Percentiles rank a stretch among this genome's conserved stretches.
Conservation (phyloP, 2,329 filamentous ascomycete species). For the Neonectria neomacrospora region DNA sequence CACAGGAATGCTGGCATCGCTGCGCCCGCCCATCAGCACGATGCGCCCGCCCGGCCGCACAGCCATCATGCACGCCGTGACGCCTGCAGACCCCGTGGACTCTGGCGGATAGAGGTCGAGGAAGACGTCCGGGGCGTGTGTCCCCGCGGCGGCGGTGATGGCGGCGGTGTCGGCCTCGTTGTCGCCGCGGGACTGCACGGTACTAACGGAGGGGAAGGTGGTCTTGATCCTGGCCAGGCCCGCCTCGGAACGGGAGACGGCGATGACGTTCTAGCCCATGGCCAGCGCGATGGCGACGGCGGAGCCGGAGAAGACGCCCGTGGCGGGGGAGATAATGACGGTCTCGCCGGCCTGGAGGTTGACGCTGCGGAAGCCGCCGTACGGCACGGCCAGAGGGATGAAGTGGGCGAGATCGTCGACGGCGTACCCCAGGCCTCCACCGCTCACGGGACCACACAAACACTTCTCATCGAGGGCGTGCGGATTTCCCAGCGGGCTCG, state of each 20-base stretch:
- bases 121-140: constrained; percentile 53
- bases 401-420: constrained; percentile 54
- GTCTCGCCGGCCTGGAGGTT: constrained; percentile 59
- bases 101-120: constrained; percentile 58
- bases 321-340: constrained; percentile 61
- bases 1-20: constrained; percentile 42
- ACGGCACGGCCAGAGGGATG: constrained; percentile 51
- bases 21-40: constrained; percentile 44
- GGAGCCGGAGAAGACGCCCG: constrained; percentile 59
- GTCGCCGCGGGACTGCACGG: constrained; percentile 55
- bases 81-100: constrained; percentile 51
- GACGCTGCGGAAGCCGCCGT: constrained; percentile 57
- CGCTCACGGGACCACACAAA: constrained; percentile 34
- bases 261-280: constrained; percentile 63
- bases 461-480: constrained; percentile 47
- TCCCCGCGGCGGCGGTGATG: constrained; percentile 41
- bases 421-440: constrained; percentile 51
- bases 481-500: constrained; percentile 50
- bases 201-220: constrained; percentile 47
- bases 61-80: constrained; percentile 51
- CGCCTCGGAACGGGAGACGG: constrained; percentile 57
- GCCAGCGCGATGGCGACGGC: constrained; percentile 59
- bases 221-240: constrained; percentile 48
- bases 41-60: constrained; percentile 46
- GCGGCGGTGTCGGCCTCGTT: constrained; percentile 51